Percentiles rank a stretch among this genome's conserved stretches.
Evolutionary conservation across 1,139 yeast genomes (phyloP).

Genomic region (Meyerozyma elateridarum): DNA sequence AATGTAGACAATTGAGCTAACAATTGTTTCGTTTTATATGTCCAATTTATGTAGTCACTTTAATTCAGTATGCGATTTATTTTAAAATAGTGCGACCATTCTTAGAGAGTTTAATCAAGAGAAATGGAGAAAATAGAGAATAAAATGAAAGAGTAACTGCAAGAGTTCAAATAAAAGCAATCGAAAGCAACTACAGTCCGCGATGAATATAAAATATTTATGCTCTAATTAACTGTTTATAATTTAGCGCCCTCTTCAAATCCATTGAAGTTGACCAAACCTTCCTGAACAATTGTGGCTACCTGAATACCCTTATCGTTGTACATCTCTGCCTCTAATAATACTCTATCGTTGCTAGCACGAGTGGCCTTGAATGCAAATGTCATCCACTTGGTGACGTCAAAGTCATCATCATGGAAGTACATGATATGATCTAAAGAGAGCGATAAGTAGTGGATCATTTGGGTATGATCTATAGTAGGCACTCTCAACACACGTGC

Average conservation of each 20-base stretch:
- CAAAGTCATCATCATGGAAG: constrained; percentile 56
- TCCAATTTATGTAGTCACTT: no score
- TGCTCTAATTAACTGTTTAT: no score
- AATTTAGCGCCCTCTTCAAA: constrained; percentile 15
- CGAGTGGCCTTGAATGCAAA: constrained; percentile 49
- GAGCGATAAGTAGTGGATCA: constrained; percentile 39
- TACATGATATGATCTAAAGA: constrained; percentile 67
- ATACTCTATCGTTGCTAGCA: constrained; percentile 49
- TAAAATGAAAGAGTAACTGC: background rate
- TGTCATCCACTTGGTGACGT: constrained; percentile 50
- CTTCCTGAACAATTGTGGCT: constrained; percentile 68
- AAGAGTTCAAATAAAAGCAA: background rate
- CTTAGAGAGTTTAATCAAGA: background rate
- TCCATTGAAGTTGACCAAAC: constrained; percentile 34
- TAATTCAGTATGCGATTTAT: no score
- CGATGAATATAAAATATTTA: no score
- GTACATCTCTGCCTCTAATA: constrained; percentile 58
- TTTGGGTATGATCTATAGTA: constrained; percentile 21
- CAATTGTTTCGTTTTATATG: no score
- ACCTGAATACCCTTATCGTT: constrained; percentile 48
- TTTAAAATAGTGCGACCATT: no score
- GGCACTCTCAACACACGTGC: constrained; percentile 25
- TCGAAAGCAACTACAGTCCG: no score
- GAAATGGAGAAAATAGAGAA: background rate
- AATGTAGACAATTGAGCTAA: no score